A percentile compares a stretch with the other conserved stretches of the same genome.
These are phyloP conservation scores for Mortierella alpina DNA, from an alignment of 192 early-diverging fungal species.

Conservation along the genomic window DNA sequence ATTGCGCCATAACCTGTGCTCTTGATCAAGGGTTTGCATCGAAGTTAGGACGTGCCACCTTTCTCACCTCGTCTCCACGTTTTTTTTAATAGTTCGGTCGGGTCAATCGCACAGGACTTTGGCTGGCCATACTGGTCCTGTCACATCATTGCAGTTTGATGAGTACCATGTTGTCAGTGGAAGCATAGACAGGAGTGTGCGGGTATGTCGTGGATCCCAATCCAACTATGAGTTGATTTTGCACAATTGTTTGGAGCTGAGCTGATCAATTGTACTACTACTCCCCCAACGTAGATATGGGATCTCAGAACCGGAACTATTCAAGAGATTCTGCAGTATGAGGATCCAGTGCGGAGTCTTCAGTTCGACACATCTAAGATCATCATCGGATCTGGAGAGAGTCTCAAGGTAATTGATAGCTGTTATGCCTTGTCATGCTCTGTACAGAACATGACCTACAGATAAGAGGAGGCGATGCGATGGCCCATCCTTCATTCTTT, in stretches of 20 bases:
- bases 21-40: no score
- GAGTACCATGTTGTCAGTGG: slow-evolving; percentile 79
- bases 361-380: slow-evolving; percentile 70
- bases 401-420: slow-evolving; percentile 47
- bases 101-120: slow-evolving; percentile 79
- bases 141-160: slow-evolving; percentile 74
- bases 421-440: background rate
- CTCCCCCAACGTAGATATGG: slow-evolving; percentile 64
- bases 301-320: slow-evolving; percentile 77
- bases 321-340: slow-evolving; percentile 68
- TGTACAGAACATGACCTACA: background rate
- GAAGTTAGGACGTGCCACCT: background rate
- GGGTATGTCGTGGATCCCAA: slow-evolving; percentile 40
- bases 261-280: background rate
- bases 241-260: background rate
- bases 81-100: slow-evolving; percentile 62
- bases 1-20: background rate
- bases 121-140: slow-evolving; percentile 69
- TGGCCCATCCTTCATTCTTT: background rate
- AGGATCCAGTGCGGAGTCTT: slow-evolving; percentile 59
- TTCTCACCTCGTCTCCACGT: background rate
- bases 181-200: slow-evolving; percentile 72
- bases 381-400: slow-evolving; percentile 63
- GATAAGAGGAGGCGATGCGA: background rate
- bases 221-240: background rate